phyloP scores from a whole-genome alignment of 2,329 filamentous ascomycete genomes.

The Phaeosphaeria sp. region DNA sequence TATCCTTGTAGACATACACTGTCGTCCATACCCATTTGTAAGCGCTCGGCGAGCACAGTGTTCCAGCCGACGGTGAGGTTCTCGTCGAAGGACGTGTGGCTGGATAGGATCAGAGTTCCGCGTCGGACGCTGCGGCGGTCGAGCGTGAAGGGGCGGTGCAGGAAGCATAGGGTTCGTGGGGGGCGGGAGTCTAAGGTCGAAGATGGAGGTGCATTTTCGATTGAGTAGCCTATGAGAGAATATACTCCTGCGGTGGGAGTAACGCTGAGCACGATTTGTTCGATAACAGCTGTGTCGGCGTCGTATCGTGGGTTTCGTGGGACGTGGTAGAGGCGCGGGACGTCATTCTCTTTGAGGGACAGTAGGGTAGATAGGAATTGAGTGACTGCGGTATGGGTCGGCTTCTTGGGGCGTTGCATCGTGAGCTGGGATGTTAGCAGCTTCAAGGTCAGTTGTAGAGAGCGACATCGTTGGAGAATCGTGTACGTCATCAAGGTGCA shows the following conservation, averaged over 20 bases:
- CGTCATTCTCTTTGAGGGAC: conserved; percentile 41
- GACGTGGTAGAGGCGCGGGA: conserved; percentile 43
- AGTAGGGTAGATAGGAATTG: conserved; percentile 37
- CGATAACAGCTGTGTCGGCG: conserved; percentile 33
- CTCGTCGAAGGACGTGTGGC: conserved; percentile 49
- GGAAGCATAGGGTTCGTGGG: conserved; percentile 40
- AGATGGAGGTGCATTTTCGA: conserved; percentile 6
- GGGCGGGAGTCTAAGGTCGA: conserved; percentile 12
- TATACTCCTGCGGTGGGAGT: conserved; percentile 41
- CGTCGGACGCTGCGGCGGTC: conserved; percentile 34
- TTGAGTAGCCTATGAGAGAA: conserved; percentile 28
- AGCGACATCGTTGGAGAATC: background rate
- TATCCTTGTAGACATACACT: conserved; percentile 48
- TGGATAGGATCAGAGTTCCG: conserved; percentile 41
- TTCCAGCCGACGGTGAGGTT: conserved; percentile 51
- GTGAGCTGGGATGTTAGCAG: background rate
- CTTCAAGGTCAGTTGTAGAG: conserved; percentile 10
- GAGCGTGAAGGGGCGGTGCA: conserved; percentile 43
- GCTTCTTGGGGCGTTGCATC: conserved; percentile 30
- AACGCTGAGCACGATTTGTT: conserved; percentile 41
- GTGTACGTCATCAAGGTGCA: conserved; percentile 28
- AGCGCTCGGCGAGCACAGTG: conserved; percentile 34
- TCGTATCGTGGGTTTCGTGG: conserved; percentile 38
- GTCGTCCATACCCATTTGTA: conserved; percentile 36
- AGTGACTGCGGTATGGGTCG: conserved; percentile 37